Conservation (phyloP, 1,284 basidiomycete genomes). For the Ceratorhiza oryzae-sativae region DNA sequence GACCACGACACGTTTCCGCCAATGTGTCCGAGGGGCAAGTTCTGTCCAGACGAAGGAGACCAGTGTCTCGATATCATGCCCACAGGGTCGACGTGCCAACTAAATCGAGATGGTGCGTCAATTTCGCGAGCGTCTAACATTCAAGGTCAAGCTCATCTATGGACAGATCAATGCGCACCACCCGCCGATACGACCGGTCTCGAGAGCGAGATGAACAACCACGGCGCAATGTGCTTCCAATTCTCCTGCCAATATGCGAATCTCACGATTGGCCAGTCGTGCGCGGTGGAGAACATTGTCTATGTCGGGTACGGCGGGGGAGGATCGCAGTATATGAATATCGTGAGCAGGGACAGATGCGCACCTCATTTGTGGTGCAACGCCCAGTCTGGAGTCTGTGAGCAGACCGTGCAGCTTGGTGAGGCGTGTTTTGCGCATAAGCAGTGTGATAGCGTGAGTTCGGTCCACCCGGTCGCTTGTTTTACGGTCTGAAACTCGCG, state of each 20-base stretch:
- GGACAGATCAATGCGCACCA: slow-evolving; percentile 52
- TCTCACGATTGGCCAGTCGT: slow-evolving; percentile 51
- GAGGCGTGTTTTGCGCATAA: slow-evolving; percentile 53
- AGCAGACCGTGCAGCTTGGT: slow-evolving; percentile 47
- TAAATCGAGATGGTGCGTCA: slow-evolving; percentile 57
- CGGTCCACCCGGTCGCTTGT: neutral
- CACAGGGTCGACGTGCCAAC: slow-evolving; percentile 53
- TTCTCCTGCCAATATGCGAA: slow-evolving; percentile 54
- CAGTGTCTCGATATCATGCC: slow-evolving; percentile 51
- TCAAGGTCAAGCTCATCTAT: neutral
- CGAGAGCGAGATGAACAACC: slow-evolving; percentile 51
- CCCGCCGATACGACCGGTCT: slow-evolving; percentile 44
- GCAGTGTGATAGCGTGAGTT: slow-evolving; percentile 48
- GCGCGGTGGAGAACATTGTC: slow-evolving; percentile 53
- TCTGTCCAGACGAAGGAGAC: slow-evolving; percentile 57
- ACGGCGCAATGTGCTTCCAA: slow-evolving; percentile 55
- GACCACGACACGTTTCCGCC: slow-evolving; percentile 51
- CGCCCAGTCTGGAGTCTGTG: slow-evolving; percentile 49
- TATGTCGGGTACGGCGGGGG: slow-evolving; percentile 51
- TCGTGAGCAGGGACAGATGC: slow-evolving; percentile 57
- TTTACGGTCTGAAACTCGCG: slow-evolving; percentile 1
- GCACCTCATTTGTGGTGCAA: slow-evolving; percentile 52
- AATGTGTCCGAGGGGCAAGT: slow-evolving; percentile 50
- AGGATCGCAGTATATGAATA: slow-evolving; percentile 50
- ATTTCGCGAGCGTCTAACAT: neutral